Conservation (phyloP, 495 filamentous ascomycete genomes). For the Platismatia glauca region DNA sequence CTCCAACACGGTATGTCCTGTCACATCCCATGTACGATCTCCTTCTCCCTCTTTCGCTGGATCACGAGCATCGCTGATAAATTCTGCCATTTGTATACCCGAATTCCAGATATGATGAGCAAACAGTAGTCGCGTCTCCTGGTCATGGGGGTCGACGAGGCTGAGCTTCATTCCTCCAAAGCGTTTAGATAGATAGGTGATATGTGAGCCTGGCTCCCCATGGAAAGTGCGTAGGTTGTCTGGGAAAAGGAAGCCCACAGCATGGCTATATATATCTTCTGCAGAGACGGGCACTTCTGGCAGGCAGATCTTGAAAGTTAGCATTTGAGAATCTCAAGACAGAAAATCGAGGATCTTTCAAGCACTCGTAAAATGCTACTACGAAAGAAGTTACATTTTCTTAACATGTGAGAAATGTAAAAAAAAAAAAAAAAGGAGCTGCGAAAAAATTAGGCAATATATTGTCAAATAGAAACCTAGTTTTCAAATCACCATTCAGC, state of each 20-base stretch:
- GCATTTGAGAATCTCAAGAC: constrained; percentile 1
- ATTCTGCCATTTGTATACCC: constrained; percentile 60
- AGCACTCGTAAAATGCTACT: too few relatives aligned
- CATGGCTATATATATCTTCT: constrained; percentile 58
- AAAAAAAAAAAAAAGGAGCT: too few relatives aligned
- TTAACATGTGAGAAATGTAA: too few relatives aligned
- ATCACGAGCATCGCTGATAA: constrained; percentile 43
- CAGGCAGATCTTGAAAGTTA: constrained; percentile 15
- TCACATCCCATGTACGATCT: constrained; percentile 38
- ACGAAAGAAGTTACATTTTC: too few relatives aligned
- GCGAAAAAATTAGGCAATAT: too few relatives aligned
- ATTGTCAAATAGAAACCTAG: too few relatives aligned
- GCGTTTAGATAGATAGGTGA: constrained; percentile 57
- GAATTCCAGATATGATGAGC: constrained; percentile 84
- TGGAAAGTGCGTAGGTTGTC: constrained; percentile 67
- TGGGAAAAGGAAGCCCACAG: constrained; percentile 63
- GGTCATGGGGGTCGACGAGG: constrained; percentile 38
- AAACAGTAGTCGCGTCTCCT: constrained; percentile 56
- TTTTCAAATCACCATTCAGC: neutral
- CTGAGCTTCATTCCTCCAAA: constrained; percentile 45
- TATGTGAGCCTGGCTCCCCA: constrained; percentile 56
- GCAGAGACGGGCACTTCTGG: constrained; percentile 17
- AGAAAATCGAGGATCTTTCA: too few relatives aligned
- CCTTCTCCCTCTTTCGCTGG: constrained; percentile 13
- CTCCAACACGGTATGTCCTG: constrained; percentile 47